Conservation (phyloP, 75 land plant species). For the Sequoia sempervirens region DNA sequence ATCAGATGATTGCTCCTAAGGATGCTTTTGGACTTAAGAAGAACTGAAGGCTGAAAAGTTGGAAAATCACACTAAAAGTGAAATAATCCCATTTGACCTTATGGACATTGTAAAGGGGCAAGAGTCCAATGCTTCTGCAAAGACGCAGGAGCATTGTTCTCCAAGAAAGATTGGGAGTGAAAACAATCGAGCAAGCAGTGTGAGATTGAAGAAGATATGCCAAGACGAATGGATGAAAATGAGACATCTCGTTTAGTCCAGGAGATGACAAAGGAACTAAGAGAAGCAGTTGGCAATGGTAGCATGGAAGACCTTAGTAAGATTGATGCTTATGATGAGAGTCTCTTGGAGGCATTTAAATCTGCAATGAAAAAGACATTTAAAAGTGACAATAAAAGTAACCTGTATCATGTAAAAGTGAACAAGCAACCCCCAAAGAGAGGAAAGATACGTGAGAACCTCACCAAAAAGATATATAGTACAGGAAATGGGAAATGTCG, state of each 20-base stretch:
- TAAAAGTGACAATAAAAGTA: slow-evolving; percentile 9
- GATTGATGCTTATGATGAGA: slow-evolving; percentile 52
- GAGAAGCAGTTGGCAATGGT: slow-evolving; percentile 54
- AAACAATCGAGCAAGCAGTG: slow-evolving; percentile 28
- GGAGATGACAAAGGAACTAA: slow-evolving; percentile 63
- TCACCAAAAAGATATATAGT: slow-evolving; percentile 88
- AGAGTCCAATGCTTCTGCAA: not conserved
- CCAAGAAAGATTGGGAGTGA: slow-evolving; percentile 10
- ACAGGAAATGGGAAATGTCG: slow-evolving; percentile 57
- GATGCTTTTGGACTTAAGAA: not conserved
- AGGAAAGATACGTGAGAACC: slow-evolving; percentile 69
- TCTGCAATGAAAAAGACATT: slow-evolving; percentile 48
- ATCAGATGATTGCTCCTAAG: not conserved
- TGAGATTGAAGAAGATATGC: slow-evolving; percentile 86
- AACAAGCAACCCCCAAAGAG: slow-evolving; percentile 41
- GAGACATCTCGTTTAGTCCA: slow-evolving; percentile 51
- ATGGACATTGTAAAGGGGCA: not conserved
- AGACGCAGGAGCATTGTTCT: not conserved
- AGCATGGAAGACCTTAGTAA: slow-evolving; percentile 36
- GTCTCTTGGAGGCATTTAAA: slow-evolving; percentile 83
- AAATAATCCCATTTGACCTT: not conserved
- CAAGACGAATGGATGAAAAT: slow-evolving; percentile 47
- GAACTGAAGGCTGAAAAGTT: slow-evolving; percentile 1
- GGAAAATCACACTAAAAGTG: not conserved
- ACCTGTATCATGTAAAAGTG: slow-evolving; percentile 19